phyloP scores from a whole-genome alignment of 192 early-diverging fungal genomes.

The Cladochytrium replicatum region DNA sequence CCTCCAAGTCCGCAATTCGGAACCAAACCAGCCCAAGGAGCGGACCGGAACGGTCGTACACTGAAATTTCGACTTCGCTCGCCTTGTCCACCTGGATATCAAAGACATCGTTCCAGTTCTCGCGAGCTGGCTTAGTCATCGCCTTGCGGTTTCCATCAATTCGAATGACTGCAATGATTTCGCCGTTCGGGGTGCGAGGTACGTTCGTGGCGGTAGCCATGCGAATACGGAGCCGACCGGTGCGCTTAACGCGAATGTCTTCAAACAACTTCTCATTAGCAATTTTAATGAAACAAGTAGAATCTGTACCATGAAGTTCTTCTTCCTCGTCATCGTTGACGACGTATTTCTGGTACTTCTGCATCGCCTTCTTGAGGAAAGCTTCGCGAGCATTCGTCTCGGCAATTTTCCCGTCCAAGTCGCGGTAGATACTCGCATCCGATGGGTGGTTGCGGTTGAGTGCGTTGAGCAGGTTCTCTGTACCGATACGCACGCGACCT shows the following conservation, averaged over 20 bases:
- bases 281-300: too few relatives aligned
- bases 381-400: conserved; percentile 28
- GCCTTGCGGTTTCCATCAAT: conserved; percentile 64
- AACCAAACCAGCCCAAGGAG: conserved; percentile 84
- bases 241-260: conserved; percentile 4
- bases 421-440: conserved; percentile 11
- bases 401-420: conserved; percentile 24
- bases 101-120: conserved; percentile 65
- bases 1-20: conserved; percentile 78
- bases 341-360: conserved; percentile 80
- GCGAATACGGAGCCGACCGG: conserved; percentile 27
- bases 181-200: conserved; percentile 43
- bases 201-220: conserved; percentile 32
- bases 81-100: conserved; percentile 84
- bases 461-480: conserved; percentile 53
- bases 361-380: conserved; percentile 42
- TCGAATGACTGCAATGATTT: conserved; percentile 68
- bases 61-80: conserved; percentile 78
- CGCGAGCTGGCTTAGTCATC: conserved; percentile 56
- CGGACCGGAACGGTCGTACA: conserved; percentile 54
- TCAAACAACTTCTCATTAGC: too few relatives aligned
- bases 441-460: background rate
- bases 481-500: conserved; percentile 71
- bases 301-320: conserved; percentile 1
- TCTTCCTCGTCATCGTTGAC: conserved; percentile 64